These are phyloP conservation scores for Alternaria incomplexa DNA, from an alignment of 2,329 filamentous ascomycete species.

Conservation along the genomic window DNA sequence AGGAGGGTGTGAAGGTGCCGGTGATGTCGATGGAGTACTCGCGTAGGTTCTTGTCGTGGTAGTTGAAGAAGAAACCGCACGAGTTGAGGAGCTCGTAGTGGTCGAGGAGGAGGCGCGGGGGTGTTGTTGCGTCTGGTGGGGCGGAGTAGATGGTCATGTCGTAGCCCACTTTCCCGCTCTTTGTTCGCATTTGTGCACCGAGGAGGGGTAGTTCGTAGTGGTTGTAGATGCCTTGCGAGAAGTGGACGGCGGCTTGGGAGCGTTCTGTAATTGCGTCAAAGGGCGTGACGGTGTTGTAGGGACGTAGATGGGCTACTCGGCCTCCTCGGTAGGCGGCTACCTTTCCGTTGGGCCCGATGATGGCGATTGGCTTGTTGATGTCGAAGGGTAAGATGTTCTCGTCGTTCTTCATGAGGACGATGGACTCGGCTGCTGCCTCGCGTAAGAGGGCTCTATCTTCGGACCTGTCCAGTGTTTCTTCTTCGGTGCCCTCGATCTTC, in stretches of 20 bases:
- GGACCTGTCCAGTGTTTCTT: not conserved
- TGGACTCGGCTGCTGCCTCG: not conserved
- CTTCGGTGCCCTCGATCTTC: not conserved
- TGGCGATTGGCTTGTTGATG: constrained; percentile 54
- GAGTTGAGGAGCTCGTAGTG: not conserved
- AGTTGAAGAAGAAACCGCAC: not conserved
- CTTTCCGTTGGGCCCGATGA: constrained; percentile 74
- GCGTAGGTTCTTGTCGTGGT: not conserved
- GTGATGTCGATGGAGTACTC: not conserved
- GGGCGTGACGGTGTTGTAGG: not conserved
- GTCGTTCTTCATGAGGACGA: not conserved
- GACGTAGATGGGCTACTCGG: constrained; percentile 6
- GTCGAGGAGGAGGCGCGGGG: no score
- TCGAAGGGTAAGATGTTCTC: not conserved
- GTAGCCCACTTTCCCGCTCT: no score
- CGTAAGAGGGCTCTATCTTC: not conserved
- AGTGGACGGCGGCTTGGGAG: not conserved
- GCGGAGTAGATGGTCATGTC: no score
- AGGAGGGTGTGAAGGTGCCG: constrained; percentile 4
- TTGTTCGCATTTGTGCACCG: not conserved
- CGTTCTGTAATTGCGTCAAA: not conserved
- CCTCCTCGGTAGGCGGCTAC: constrained; percentile 1
- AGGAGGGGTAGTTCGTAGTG: not conserved
- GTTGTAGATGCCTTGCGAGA: not conserved
- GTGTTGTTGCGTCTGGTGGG: no score